Percentiles rank a stretch among this genome's conserved stretches.
Conservation (phyloP, 1,284 basidiomycete genomes). For the Sparassis latifolia region DNA sequence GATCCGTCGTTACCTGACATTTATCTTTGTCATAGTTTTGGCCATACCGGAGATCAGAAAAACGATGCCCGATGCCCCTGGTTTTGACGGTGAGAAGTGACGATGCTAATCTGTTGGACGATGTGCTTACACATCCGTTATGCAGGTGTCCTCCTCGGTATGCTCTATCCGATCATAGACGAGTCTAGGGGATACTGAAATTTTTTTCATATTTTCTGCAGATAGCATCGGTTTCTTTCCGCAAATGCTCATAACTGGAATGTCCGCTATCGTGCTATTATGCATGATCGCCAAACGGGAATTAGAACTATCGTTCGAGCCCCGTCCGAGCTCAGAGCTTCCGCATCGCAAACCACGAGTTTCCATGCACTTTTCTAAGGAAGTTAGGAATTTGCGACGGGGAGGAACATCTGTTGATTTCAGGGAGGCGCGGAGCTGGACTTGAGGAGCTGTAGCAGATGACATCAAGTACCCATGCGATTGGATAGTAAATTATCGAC, state of each 20-base stretch:
- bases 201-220: constrained; percentile 9
- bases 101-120: no score
- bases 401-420: constrained; percentile 8
- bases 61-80: constrained; percentile 54
- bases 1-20: constrained; percentile 33
- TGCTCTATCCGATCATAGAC: neutral
- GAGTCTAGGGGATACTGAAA: neutral
- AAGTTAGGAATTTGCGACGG: neutral
- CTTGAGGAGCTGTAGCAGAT: neutral
- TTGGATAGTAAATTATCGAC: no score
- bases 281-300: constrained; percentile 36
- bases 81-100: constrained; percentile 39
- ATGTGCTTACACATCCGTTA: neutral
- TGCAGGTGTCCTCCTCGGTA: constrained; percentile 8
- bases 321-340: no score
- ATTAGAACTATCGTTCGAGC: constrained; percentile 14
- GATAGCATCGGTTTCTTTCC: constrained; percentile 51
- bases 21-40: constrained; percentile 36
- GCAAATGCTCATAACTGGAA: constrained; percentile 41
- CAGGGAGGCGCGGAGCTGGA: constrained; percentile 4
- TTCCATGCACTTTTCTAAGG: neutral
- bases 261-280: constrained; percentile 36
- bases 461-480: neutral
- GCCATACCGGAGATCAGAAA: constrained; percentile 45
- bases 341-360: no score